Base-by-base conservation (phyloP, 2,329 filamentous ascomycete genomes). In the Alternaria consortialis region DNA sequence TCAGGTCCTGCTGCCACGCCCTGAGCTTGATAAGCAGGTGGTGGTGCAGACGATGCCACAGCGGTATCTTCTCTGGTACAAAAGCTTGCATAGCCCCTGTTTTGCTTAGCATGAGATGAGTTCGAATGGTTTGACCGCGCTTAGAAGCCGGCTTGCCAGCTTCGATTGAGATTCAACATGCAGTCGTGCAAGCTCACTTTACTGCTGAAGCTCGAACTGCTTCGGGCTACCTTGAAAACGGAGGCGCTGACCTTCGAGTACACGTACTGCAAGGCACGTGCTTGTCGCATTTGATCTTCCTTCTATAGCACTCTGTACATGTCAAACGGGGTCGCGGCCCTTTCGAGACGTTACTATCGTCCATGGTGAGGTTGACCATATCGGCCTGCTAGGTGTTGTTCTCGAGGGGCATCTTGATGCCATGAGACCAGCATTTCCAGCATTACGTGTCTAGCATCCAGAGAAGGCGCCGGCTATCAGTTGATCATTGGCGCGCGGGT, bases 271-370 rank as follows among this genome's bases (percentile, higher is more conserved):
- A 81, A 31, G 80, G 80, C 4, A 82, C 68, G 3, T 73, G 71
- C 64, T 81, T 82, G 56, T 81, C 78, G 58, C 80, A 82, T 63
- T 79, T 77, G 40, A 77, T 72, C 56, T 79, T 79, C 37, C 73
- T 68, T 23, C 71, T 62, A 31, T 74, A 66, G 60, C 75, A 78
- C 48, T 71, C 68, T 5, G 66, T 67, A 55, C 76, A 78, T 2
- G 75, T 74, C 32, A 75, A 63, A 5, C 65, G 59, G 13, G 62
- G 58, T 3, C 65, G 58, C 51, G 63, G 65, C 15, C 60, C 56
- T 61, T 56, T 68, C 15, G 47, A 37, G 17, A 27, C 27, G 37
- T 43, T 62, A n/a, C 20, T 32, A 23, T 63, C 55, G 20, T 59
- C 59, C 62, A 66, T 66, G 20, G 32, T 48, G 25, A 50, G 29